Evolutionary conservation across 352 stramenopile species (phyloP).

Genomic region (Pythium insidiosum): DNA sequence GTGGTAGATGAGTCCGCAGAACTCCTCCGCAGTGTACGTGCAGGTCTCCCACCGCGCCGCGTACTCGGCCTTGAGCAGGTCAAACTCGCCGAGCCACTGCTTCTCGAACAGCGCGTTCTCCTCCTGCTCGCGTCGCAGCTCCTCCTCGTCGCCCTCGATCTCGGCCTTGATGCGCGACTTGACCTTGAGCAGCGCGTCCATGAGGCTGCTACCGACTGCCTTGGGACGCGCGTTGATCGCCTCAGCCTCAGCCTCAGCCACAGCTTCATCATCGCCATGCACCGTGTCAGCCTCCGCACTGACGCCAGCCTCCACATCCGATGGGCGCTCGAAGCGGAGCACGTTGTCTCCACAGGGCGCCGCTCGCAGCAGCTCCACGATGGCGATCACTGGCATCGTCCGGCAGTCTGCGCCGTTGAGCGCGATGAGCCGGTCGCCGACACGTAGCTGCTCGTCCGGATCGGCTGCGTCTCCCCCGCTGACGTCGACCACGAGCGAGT

Average conservation of each 20-base stretch:
- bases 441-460: neutral
- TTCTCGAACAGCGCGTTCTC: constrained; percentile 43
- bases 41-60: constrained; percentile 53
- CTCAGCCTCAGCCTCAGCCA: no score
- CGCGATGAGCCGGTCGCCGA: neutral
- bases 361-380: neutral
- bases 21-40: constrained; percentile 56
- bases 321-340: neutral
- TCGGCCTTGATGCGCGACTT: constrained; percentile 49
- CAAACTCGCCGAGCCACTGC: constrained; percentile 53
- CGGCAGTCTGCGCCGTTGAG: neutral
- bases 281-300: no score
- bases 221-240: no score
- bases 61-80: constrained; percentile 32
- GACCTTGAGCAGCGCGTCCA: constrained; percentile 33
- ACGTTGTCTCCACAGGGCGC: neutral
- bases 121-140: constrained; percentile 24
- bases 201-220: neutral
- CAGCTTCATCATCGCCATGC: no score
- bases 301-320: no score
- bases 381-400: neutral
- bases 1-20: constrained; percentile 54
- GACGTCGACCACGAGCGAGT: neutral
- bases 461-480: no score
- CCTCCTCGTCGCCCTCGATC: constrained; percentile 32